These are phyloP conservation scores for Geoglossum glabrum DNA, from an alignment of 495 filamentous ascomycete genomes.

Conservation along the genomic window DNA sequence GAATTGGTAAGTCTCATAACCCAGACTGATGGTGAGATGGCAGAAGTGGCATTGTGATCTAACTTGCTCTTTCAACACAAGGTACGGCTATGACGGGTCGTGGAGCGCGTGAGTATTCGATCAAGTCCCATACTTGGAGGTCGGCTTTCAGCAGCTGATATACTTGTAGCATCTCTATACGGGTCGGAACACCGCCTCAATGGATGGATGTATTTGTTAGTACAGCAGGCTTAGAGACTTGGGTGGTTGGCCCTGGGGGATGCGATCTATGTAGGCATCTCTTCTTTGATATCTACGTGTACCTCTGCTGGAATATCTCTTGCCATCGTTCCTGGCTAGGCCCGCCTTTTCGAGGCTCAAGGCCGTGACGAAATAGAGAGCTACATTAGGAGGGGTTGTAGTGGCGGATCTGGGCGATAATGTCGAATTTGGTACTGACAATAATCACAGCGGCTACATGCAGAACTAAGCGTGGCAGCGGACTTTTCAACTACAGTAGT, in stretches of 20 bases:
- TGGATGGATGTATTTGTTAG: conserved; percentile 15
- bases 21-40: not conserved
- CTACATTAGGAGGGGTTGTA: not conserved
- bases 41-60: not conserved
- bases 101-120: not conserved
- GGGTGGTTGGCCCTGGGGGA: conserved; percentile 19
- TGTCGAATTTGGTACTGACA: not conserved
- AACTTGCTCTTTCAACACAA: not conserved
- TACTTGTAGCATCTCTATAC: not conserved
- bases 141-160: not conserved
- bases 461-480: conserved; percentile 17
- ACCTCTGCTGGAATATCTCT: not conserved
- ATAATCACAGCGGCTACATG: conserved; percentile 8
- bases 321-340: not conserved
- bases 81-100: not conserved
- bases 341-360: not conserved
- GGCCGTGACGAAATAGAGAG: not conserved
- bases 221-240: conserved; percentile 14
- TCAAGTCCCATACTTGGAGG: not conserved
- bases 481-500: conserved; percentile 12
- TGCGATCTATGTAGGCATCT: conserved; percentile 9
- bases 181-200: conserved; percentile 19
- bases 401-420: not conserved
- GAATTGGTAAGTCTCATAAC: not conserved
- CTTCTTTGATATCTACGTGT: no score